Evolutionary conservation across 352 stramenopile species (phyloP).

Genomic region (Phytophthora cajani): DNA sequence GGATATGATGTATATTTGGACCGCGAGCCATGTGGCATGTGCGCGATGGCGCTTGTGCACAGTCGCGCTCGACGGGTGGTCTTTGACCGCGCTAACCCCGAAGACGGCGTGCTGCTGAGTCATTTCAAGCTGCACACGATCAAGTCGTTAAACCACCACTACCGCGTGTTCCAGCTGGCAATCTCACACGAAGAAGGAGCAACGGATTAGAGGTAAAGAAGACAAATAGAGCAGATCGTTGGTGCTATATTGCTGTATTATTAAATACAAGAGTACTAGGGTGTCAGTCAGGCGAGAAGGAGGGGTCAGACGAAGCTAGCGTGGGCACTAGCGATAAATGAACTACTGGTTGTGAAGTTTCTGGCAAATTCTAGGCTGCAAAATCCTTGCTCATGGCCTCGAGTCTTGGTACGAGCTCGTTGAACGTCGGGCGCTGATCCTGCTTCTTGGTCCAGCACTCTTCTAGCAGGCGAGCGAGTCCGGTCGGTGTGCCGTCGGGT

Average conservation of each 20-base stretch:
- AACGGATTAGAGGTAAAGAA: not conserved
- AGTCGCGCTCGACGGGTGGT: conserved; percentile 82
- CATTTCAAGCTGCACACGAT: conserved; percentile 79
- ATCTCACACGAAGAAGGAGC: not conserved
- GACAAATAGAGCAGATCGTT: conserved; percentile 9
- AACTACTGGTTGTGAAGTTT: conserved; percentile 12
- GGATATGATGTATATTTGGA: conserved; percentile 90
- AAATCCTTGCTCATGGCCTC: conserved; percentile 86
- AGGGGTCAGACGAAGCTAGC: not conserved
- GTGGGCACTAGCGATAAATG: conserved; percentile 25
- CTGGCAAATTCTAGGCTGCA: conserved; percentile 26
- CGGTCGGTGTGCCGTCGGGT: conserved; percentile 65
- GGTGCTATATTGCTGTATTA: conserved; percentile 14
- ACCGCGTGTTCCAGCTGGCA: conserved; percentile 76
- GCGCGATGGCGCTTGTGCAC: conserved; percentile 91
- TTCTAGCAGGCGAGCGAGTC: conserved; percentile 65
- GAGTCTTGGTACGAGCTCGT: conserved; percentile 82
- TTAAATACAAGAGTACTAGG: conserved; percentile 29
- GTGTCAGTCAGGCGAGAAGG: conserved; percentile 5
- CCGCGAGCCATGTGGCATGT: conserved; percentile 88
- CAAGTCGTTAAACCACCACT: conserved; percentile 90
- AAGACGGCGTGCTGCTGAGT: conserved; percentile 71
- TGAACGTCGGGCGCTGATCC: conserved; percentile 80
- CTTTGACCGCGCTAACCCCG: conserved; percentile 64
- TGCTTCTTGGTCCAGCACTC: conserved; percentile 90